Percentiles rank a stretch among this genome's conserved stretches.
Conservation (phyloP, 805 yeast genomes). For the Candida wancherniae region DNA sequence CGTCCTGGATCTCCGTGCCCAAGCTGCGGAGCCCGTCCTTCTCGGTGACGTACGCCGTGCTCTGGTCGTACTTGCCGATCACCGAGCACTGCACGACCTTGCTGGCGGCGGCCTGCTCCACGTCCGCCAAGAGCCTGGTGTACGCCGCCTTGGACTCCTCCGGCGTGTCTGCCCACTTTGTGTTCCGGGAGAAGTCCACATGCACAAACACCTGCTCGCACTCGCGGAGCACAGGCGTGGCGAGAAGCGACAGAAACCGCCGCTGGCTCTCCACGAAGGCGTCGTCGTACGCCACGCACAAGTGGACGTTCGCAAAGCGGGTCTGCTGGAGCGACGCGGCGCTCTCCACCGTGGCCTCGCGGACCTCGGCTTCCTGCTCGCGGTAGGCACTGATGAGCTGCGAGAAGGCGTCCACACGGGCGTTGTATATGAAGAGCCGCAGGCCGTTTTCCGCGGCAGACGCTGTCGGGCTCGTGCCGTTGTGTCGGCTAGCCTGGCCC, state of each 20-base stretch:
- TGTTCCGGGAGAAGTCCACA: conserved; percentile 28
- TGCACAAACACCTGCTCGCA: conserved; percentile 16
- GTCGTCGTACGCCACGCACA: conserved; percentile 4
- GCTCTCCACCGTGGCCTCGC: no score
- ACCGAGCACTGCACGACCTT: conserved; percentile 37
- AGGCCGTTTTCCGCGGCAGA: no score
- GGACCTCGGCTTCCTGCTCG: no score
- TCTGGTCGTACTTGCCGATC: conserved; percentile 32
- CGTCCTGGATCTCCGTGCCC: conserved; percentile 35
- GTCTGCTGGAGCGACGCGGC: no score
- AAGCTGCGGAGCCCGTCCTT: conserved; percentile 27
- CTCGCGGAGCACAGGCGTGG: background rate
- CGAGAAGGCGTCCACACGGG: no score
- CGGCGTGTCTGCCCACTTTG: conserved; percentile 29
- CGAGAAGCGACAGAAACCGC: background rate
- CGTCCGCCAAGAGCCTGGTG: conserved; percentile 18
- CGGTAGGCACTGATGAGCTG: no score
- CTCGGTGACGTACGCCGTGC: conserved; percentile 31
- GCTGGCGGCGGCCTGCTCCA: conserved; percentile 20
- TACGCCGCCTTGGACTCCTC: conserved; percentile 24
- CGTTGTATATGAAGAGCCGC: no score
- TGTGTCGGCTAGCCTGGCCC: no score
- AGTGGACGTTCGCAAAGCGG: conserved; percentile 2
- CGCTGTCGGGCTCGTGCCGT: no score
- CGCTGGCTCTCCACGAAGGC: conserved; percentile 1